These are phyloP conservation scores for Hymenochaete sp. DNA, from an alignment of 1,284 basidiomycete species.

Conservation along the genomic window DNA sequence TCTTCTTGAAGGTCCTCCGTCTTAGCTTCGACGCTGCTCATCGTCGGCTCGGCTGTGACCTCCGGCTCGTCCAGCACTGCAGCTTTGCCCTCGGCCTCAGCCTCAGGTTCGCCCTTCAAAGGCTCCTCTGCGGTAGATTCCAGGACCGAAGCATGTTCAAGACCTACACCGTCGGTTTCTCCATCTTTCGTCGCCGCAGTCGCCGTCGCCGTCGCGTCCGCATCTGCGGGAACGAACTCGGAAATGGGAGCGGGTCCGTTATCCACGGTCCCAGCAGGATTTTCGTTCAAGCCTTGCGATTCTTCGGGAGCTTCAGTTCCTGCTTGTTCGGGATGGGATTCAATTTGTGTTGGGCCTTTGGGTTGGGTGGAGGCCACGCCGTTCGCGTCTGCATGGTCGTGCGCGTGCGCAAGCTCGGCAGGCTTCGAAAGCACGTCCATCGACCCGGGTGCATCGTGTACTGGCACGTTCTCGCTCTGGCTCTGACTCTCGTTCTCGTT, in stretches of 20 bases:
- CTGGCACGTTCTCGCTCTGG: too few relatives aligned
- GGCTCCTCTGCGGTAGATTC: too few relatives aligned
- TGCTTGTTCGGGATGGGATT: too few relatives aligned
- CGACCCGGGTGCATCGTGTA: too few relatives aligned
- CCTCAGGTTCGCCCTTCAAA: neutral
- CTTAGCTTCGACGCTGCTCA: neutral
- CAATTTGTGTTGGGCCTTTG: too few relatives aligned
- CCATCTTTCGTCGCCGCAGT: neutral
- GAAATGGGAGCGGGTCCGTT: too few relatives aligned
- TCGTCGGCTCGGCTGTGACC: neutral
- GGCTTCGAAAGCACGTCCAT: too few relatives aligned
- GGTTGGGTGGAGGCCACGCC: too few relatives aligned
- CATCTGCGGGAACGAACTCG: neutral
- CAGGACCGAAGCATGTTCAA: neutral
- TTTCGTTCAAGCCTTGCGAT: constrained; percentile 1
- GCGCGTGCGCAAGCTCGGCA: too few relatives aligned
- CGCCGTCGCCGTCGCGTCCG: neutral
- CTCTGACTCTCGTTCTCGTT: too few relatives aligned
- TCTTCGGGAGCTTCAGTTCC: too few relatives aligned
- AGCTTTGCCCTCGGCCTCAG: constrained; percentile 7
- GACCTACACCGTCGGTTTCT: neutral
- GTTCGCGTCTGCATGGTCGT: too few relatives aligned
- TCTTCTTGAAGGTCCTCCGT: neutral
- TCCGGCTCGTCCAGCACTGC: neutral
- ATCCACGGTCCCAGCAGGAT: neutral